A percentile compares a stretch with the other conserved stretches of the same genome.
These are phyloP conservation scores for Gonium pectorale DNA, from an alignment of 139 green algal species.

Conservation along the genomic window DNA sequence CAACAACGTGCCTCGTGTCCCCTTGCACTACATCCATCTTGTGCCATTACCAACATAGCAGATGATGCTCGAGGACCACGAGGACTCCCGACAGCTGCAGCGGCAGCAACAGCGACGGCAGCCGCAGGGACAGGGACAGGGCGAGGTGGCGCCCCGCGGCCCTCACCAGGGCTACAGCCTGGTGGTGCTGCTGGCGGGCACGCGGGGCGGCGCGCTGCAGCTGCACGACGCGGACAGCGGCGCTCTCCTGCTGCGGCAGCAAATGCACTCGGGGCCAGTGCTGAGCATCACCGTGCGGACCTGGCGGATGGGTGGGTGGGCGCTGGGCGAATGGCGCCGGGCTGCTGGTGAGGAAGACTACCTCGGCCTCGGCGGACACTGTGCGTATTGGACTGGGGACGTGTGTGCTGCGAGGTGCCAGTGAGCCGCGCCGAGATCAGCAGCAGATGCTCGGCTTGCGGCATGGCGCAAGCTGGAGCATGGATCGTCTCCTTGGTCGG, in stretches of 20 bases:
- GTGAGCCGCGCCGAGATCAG: no score
- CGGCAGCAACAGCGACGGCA: not conserved
- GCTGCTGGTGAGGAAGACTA: no score
- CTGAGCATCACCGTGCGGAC: constrained; percentile 23
- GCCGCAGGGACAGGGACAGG: not conserved
- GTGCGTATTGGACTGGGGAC: no score
- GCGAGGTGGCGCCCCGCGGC: not conserved
- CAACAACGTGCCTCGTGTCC: no score
- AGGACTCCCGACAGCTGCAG: not conserved
- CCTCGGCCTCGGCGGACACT: no score
- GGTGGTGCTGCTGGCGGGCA: constrained; percentile 67
- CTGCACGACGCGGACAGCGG: constrained; percentile 57
- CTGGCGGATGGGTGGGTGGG: constrained; percentile 21
- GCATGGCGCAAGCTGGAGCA: no score
- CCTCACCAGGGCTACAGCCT: constrained; percentile 18
- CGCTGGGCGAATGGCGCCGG: not conserved
- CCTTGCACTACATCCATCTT: not conserved
- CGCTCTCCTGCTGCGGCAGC: constrained; percentile 69
- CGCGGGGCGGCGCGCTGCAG: constrained; percentile 67
- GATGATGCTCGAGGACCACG: constrained; percentile 22
- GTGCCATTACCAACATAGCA: no score
- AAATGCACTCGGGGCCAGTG: constrained; percentile 49
- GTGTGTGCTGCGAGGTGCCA: no score
- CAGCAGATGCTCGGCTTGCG: no score
- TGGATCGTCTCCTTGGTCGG: no score